phyloP scores from a whole-genome alignment of 495 filamentous ascomycete species.

The Tuber melanosporum region DNA sequence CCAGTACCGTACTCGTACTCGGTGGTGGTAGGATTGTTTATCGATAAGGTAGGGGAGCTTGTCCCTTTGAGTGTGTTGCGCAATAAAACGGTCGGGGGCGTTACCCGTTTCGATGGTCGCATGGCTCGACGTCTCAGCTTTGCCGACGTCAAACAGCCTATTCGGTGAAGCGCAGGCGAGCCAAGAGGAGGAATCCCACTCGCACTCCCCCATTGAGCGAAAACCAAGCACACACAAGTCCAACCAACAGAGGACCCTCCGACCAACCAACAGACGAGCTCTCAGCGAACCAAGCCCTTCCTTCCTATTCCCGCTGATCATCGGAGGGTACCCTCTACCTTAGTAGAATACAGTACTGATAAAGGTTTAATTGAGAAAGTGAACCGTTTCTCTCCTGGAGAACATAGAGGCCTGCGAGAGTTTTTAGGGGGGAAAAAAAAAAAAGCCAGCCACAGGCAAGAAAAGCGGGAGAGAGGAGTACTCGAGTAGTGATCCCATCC shows the following conservation, averaged over 20 bases:
- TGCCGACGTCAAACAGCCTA: constrained; percentile 30
- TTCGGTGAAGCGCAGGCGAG: constrained; percentile 25
- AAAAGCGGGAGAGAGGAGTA: neutral
- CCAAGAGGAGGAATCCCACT: constrained; percentile 18
- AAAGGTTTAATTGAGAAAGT: neutral
- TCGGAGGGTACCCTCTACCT: constrained; percentile 10
- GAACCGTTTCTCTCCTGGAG: neutral
- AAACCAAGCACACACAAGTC: neutral
- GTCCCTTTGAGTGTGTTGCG: constrained; percentile 22
- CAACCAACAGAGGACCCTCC: constrained; percentile 29
- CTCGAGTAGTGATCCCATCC: neutral
- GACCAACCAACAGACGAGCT: constrained; percentile 16
- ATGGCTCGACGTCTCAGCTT: constrained; percentile 27
- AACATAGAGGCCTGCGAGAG: neutral
- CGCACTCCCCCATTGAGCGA: constrained; percentile 19
- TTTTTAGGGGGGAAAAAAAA: neutral
- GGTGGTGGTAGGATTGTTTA: constrained; percentile 18
- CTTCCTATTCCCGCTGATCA: neutral
- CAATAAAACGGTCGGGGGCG: constrained; percentile 30
- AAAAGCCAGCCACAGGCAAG: neutral
- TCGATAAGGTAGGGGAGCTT: constrained; percentile 30
- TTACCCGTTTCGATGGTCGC: constrained; percentile 30
- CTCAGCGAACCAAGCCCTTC: constrained; percentile 20
- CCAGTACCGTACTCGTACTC: neutral
- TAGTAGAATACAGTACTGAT: constrained; percentile 25